phyloP scores from a whole-genome alignment of 148 eudicot genomes.

The Rhododendron molle region DNA sequence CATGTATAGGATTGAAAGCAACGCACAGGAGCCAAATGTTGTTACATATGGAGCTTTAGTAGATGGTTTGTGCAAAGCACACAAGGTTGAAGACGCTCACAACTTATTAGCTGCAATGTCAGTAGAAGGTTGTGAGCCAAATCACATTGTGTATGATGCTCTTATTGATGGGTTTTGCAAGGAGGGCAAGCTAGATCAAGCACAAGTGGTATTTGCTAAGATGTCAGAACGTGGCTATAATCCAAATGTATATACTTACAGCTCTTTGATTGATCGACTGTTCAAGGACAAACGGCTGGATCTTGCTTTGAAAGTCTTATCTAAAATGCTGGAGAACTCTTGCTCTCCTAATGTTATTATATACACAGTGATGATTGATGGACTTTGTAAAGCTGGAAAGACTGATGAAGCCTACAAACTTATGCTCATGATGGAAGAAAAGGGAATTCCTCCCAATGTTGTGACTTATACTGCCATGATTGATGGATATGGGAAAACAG shows the following conservation, averaged over 20 bases:
- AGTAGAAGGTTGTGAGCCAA: constrained; percentile 56
- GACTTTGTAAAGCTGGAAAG: constrained; percentile 86
- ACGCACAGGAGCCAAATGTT: constrained; percentile 42
- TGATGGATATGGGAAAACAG: constrained; percentile 84
- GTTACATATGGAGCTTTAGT: constrained; percentile 64
- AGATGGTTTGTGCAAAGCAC: constrained; percentile 65
- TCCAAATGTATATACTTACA: constrained; percentile 49
- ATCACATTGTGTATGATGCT: constrained; percentile 66
- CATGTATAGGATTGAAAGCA: constrained; percentile 32
- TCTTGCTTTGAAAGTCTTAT: constrained; percentile 47
- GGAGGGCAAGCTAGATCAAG: constrained; percentile 56
- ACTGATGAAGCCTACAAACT: constrained; percentile 84
- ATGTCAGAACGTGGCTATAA: constrained; percentile 55
- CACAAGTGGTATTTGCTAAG: constrained; percentile 45
- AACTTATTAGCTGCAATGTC: constrained; percentile 48
- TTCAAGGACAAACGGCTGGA: constrained; percentile 60
- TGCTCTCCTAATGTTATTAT: constrained; percentile 76
- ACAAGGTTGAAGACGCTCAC: constrained; percentile 50
- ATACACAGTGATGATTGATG: constrained; percentile 91
- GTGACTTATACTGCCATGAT: constrained; percentile 92
- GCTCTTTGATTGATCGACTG: constrained; percentile 54
- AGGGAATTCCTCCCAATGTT: constrained; percentile 87
- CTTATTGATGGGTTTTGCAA: constrained; percentile 71
- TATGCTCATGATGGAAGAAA: constrained; percentile 87
- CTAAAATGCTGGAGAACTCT: constrained; percentile 59